phyloP scores from a whole-genome alignment of 2,329 filamentous ascomycete species.

The Fusarium cicatricum region DNA sequence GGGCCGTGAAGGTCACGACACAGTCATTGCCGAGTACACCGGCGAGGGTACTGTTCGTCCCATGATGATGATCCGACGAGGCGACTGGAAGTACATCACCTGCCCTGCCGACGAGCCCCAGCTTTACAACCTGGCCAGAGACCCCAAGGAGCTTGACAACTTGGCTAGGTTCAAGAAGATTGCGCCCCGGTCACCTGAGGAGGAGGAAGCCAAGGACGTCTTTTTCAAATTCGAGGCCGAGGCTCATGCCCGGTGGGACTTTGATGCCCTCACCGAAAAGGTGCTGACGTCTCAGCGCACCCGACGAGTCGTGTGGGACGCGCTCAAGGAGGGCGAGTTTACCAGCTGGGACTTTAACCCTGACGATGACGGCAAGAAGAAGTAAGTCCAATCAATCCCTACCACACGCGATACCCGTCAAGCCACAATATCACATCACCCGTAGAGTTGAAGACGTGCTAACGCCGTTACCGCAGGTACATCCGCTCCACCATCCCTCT shows the following conservation, averaged over 20 bases:
- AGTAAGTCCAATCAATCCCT: slow-evolving; percentile 54
- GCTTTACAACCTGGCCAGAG: slow-evolving; percentile 79
- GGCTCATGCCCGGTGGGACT: slow-evolving; percentile 80
- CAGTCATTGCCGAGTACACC: slow-evolving; percentile 94
- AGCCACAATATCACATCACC: slow-evolving; percentile 41
- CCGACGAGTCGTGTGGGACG: slow-evolving; percentile 80
- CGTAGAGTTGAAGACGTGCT: slow-evolving; percentile 41
- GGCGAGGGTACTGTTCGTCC: slow-evolving; percentile 90
- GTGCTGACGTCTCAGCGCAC: slow-evolving; percentile 82
- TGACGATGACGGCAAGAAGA: slow-evolving; percentile 70
- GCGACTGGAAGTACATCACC: slow-evolving; percentile 89
- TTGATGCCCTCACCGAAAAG: slow-evolving; percentile 76
- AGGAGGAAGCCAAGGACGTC: slow-evolving; percentile 57
- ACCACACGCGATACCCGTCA: slow-evolving; percentile 15
- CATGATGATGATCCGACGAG: slow-evolving; percentile 92
- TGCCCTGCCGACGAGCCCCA: slow-evolving; percentile 86
- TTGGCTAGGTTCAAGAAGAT: slow-evolving; percentile 61
- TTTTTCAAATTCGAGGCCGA: slow-evolving; percentile 77
- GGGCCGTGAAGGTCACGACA: slow-evolving; percentile 74
- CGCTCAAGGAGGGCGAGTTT: slow-evolving; percentile 77
- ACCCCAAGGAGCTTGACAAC: slow-evolving; percentile 82
- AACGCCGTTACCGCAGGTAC: slow-evolving; percentile 64
- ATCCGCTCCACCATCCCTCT: slow-evolving; percentile 85
- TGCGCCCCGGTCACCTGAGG: slow-evolving; percentile 50
- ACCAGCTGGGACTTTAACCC: slow-evolving; percentile 90